A percentile compares a stretch with the other conserved stretches of the same genome.
These are phyloP conservation scores for Neurospora sp. DNA, from an alignment of 495 filamentous ascomycete genomes.

Conservation along the genomic window DNA sequence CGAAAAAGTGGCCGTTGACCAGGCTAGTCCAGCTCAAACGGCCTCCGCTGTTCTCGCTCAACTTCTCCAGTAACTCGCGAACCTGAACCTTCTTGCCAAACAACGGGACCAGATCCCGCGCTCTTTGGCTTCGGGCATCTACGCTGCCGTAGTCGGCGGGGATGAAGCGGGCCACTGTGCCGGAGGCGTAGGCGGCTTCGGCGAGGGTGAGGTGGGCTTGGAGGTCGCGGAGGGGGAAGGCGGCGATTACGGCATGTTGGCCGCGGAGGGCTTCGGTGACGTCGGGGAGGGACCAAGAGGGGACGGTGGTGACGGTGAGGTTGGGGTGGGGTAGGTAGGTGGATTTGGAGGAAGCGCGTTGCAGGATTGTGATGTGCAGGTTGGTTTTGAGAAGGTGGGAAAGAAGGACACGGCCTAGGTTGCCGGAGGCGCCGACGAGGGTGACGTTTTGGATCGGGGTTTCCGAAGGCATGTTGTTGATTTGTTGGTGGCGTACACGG, in stretches of 20 bases:
- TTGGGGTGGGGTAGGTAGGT: conserved; percentile 3
- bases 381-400: conserved; percentile 17
- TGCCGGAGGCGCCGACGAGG: conserved; percentile 29
- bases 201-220: conserved; percentile 33
- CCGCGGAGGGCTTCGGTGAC: conserved; percentile 5
- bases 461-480: not conserved
- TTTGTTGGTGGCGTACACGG: not conserved
- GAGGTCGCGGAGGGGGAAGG: conserved; percentile 22
- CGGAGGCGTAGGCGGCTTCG: conserved; percentile 35
- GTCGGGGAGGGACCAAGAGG: conserved; percentile 4
- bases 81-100: conserved; percentile 22
- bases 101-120: conserved; percentile 24
- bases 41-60: not conserved
- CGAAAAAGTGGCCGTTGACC: conserved; percentile 36
- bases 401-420: conserved; percentile 27
- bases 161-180: conserved; percentile 40
- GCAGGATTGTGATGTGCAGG: conserved; percentile 29
- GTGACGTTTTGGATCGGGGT: conserved; percentile 12
- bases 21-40: conserved; percentile 31
- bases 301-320: conserved; percentile 3
- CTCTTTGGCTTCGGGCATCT: conserved; percentile 22
- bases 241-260: conserved; percentile 17
- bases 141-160: conserved; percentile 44
- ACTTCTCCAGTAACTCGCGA: conserved; percentile 11
- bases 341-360: conserved; percentile 18